Conservation (phyloP, 1,284 basidiomycete species). For the Anthracocystis setariae region DNA sequence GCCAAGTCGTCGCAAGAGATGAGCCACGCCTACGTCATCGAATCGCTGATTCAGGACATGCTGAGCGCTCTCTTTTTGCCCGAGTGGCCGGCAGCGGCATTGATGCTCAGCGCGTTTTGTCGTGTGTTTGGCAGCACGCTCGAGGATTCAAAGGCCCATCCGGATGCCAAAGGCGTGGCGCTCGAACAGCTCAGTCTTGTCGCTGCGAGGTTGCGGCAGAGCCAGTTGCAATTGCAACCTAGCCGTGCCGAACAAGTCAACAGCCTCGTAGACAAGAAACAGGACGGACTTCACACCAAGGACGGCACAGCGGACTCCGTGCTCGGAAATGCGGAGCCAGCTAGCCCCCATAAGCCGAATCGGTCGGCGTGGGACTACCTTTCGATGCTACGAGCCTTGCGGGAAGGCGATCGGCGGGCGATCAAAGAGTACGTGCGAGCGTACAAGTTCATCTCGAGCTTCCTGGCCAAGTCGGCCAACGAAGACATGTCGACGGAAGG, state of each 20-base stretch:
- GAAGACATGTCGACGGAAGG: conserved; percentile 50
- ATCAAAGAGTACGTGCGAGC: conserved; percentile 74
- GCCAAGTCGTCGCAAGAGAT: conserved; percentile 54
- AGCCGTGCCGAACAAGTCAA: neutral
- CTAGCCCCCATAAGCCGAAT: conserved; percentile 13
- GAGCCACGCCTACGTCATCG: conserved; percentile 83
- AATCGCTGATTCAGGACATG: conserved; percentile 86
- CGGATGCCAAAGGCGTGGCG: conserved; percentile 77
- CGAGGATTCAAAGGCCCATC: conserved; percentile 78
- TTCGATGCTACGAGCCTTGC: conserved; percentile 40
- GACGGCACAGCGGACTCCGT: neutral
- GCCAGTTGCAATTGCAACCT: conserved; percentile 32
- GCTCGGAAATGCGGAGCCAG: neutral
- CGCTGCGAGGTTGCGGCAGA: conserved; percentile 77
- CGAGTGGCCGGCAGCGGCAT: conserved; percentile 92
- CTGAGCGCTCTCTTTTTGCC: conserved; percentile 90
- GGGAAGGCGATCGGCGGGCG: conserved; percentile 70
- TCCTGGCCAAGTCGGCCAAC: conserved; percentile 70
- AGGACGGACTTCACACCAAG: neutral
- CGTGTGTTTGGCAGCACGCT: conserved; percentile 47
- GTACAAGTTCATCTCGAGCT: conserved; percentile 77
- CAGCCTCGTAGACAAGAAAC: neutral
- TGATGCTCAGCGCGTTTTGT: conserved; percentile 71
- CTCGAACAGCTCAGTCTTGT: conserved; percentile 93
- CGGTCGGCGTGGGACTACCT: conserved; percentile 36